These are phyloP conservation scores for Lanmaoa pseudosensibilis DNA, from an alignment of 768 basidiomycete genomes.

Conservation along the genomic window DNA sequence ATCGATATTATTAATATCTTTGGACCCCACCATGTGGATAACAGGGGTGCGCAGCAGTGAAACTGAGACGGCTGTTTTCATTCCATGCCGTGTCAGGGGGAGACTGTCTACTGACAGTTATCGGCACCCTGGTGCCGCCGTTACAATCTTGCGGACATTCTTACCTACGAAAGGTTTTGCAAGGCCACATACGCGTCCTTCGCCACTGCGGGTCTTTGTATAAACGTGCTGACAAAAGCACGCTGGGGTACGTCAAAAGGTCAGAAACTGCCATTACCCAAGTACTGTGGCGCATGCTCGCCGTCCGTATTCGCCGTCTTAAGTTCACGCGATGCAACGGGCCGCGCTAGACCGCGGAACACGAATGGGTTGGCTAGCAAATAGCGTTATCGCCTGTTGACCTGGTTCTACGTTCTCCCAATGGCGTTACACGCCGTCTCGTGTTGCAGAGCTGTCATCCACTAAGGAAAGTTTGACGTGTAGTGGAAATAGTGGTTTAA, in stretches of 20 bases:
- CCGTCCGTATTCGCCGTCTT: neutral
- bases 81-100: neutral
- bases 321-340: neutral
- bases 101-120: neutral
- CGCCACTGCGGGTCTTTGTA: neutral
- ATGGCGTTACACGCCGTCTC: neutral
- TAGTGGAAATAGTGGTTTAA: neutral
- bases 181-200: neutral
- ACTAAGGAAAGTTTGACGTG: neutral
- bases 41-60: neutral
- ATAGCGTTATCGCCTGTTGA: neutral
- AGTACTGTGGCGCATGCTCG: neutral
- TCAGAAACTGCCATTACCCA: neutral
- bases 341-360: neutral
- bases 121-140: neutral
- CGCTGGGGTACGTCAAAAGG: neutral
- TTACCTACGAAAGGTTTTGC: neutral
- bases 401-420: neutral
- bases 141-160: neutral
- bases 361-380: neutral
- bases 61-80: neutral
- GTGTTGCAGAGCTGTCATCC: neutral
- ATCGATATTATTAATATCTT: neutral
- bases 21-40: neutral
- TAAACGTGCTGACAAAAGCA: neutral